These are phyloP conservation scores for Didymella keratinophila DNA, from an alignment of 2,329 filamentous ascomycete genomes.

Conservation along the genomic window DNA sequence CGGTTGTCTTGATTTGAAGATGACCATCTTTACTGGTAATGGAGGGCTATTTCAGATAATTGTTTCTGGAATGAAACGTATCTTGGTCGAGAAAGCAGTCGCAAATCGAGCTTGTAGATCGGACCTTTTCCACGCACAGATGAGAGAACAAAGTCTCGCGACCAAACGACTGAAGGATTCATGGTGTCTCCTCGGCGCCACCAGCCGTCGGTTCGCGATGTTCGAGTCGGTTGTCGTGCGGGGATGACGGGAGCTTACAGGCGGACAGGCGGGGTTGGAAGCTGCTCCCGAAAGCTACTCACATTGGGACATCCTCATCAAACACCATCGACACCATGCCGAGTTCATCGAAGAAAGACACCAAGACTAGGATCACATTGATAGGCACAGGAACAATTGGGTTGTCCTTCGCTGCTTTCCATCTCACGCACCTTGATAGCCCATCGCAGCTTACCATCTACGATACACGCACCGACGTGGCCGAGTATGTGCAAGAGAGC, in stretches of 20 bases:
- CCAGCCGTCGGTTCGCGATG: conserved; percentile 33
- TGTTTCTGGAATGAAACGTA: neutral
- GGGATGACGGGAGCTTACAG: conserved; percentile 31
- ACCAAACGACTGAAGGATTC: neutral
- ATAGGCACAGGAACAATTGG: conserved; percentile 62
- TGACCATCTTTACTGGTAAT: conserved; percentile 38
- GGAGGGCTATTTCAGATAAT: neutral
- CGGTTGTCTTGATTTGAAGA: conserved; percentile 55
- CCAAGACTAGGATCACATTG: conserved; percentile 48
- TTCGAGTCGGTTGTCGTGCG: conserved; percentile 42
- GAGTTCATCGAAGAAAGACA: conserved; percentile 2
- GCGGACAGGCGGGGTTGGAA: conserved; percentile 31
- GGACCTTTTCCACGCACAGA: neutral
- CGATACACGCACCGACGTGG: conserved; percentile 60
- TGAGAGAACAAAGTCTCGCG: neutral
- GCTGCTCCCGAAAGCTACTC: conserved; percentile 18
- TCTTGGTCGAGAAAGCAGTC: neutral
- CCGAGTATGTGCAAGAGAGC: conserved; percentile 53
- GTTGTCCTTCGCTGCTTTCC: conserved; percentile 63
- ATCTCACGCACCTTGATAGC: conserved; percentile 55
- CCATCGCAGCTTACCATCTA: conserved; percentile 56
- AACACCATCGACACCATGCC: conserved; percentile 20
- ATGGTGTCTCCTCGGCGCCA: conserved; percentile 29
- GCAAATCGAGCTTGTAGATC: neutral
- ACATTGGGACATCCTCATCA: conserved; percentile 10